These are phyloP conservation scores for Bipolaris cookei DNA, from an alignment of 2,329 filamentous ascomycete species.

Conservation along the genomic window DNA sequence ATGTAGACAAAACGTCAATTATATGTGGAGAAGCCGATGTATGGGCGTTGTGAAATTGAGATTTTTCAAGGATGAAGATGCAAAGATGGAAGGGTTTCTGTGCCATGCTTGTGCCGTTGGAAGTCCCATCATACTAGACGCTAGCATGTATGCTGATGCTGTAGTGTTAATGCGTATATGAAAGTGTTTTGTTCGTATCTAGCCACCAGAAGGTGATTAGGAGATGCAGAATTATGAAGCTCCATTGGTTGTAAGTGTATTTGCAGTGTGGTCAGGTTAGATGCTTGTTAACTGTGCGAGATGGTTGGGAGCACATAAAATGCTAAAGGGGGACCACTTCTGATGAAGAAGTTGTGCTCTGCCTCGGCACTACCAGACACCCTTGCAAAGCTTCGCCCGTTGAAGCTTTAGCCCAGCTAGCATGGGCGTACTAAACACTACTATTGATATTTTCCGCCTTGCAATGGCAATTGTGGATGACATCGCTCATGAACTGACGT, in stretches of 20 bases:
- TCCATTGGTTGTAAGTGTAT: neutral
- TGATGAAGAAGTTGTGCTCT: neutral
- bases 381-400: slow-evolving; percentile 8
- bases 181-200: neutral
- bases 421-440: neutral
- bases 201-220: neutral
- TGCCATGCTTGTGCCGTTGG: neutral
- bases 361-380: neutral
- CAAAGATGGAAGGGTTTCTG: neutral
- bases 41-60: neutral
- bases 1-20: slow-evolving; percentile 4
- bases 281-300: neutral
- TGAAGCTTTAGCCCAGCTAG: slow-evolving; percentile 10
- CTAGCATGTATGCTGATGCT: neutral
- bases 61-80: too few relatives aligned
- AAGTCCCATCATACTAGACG: neutral
- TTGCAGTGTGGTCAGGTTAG: neutral
- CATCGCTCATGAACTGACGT: slow-evolving; percentile 11
- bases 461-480: neutral
- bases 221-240: neutral
- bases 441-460: neutral
- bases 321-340: neutral
- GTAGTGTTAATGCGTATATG: neutral
- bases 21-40: neutral
- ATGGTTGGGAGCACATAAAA: neutral